Conservation (phyloP, 1,284 basidiomycete species). For the Naganishia cerealis region DNA sequence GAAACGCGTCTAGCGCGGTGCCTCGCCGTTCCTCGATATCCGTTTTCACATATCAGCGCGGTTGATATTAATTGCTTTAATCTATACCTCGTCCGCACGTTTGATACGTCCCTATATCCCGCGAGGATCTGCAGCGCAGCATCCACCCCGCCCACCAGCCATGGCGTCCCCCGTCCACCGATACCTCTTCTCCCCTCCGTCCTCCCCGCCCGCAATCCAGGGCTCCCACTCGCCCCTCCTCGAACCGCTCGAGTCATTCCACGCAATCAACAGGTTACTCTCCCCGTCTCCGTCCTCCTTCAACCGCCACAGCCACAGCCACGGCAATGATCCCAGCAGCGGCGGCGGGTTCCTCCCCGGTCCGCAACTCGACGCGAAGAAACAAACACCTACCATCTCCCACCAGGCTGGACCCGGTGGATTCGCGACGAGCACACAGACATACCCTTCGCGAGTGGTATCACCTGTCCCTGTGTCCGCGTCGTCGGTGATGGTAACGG, state of each 20-base stretch:
- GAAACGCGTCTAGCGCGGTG: no score
- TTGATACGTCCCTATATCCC: conserved; percentile 18
- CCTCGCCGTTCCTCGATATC: no score
- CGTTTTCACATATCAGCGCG: no score
- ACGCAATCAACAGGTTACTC: conserved; percentile 6
- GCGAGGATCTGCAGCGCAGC: not conserved
- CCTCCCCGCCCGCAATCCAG: conserved; percentile 39
- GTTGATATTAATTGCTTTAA: no score
- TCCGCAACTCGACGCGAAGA: not conserved
- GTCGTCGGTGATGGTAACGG: not conserved
- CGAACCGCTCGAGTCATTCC: conserved; percentile 2
- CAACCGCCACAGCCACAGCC: no score
- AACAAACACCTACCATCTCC: not conserved
- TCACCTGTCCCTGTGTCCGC: not conserved
- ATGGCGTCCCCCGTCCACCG: conserved; percentile 52
- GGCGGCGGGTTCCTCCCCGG: not conserved
- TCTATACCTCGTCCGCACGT: no score
- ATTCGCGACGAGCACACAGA: conserved; percentile 22
- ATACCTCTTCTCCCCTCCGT: conserved; percentile 51
- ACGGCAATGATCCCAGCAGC: no score
- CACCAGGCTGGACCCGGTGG: conserved; percentile 24
- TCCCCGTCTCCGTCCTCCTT: conserved; percentile 11
- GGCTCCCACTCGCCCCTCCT: conserved; percentile 7
- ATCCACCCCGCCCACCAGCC: conserved; percentile 1
- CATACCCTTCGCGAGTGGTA: not conserved